These are phyloP conservation scores for Nitzschia palea DNA, from an alignment of 108 stramenopile species.

Conservation along the genomic window DNA sequence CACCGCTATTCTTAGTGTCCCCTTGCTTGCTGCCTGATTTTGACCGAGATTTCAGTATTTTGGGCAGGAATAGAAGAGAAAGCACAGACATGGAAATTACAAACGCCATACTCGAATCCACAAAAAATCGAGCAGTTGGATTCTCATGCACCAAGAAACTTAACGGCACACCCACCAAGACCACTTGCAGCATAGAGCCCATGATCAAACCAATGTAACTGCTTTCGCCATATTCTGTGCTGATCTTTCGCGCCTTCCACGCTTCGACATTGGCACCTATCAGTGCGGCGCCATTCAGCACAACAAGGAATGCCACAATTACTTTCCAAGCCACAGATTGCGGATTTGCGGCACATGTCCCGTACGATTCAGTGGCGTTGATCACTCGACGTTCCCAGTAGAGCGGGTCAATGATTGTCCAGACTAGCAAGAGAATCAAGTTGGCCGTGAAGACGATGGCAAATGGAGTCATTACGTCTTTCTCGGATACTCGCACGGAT, in stretches of 20 bases:
- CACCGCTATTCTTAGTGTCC: background rate
- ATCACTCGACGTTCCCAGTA: conserved; percentile 8
- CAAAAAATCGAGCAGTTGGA: conserved; percentile 39
- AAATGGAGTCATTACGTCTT: conserved; percentile 33
- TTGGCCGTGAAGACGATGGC: conserved; percentile 22
- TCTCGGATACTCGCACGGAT: conserved; percentile 13
- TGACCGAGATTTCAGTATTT: conserved; percentile 13
- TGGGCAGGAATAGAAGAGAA: conserved; percentile 50
- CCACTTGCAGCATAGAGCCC: conserved; percentile 42
- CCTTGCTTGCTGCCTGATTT: background rate
- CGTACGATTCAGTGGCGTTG: conserved; percentile 4
- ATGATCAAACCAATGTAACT: conserved; percentile 43
- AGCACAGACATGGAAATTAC: conserved; percentile 26
- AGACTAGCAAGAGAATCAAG: conserved; percentile 19
- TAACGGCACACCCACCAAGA: conserved; percentile 38
- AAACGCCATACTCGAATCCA: conserved; percentile 32
- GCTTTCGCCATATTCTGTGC: conserved; percentile 41
- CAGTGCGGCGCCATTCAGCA: conserved; percentile 30
- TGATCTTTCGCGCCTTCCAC: conserved; percentile 33
- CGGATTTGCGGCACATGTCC: background rate
- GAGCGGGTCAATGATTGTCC: conserved; percentile 25
- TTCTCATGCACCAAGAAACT: conserved; percentile 36
- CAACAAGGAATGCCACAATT: conserved; percentile 14
- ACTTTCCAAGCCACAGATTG: conserved; percentile 16
- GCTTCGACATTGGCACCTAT: conserved; percentile 27